Evolutionary conservation across 106 monocot genomes (phyloP).

Genomic region (Allium cepa): DNA sequence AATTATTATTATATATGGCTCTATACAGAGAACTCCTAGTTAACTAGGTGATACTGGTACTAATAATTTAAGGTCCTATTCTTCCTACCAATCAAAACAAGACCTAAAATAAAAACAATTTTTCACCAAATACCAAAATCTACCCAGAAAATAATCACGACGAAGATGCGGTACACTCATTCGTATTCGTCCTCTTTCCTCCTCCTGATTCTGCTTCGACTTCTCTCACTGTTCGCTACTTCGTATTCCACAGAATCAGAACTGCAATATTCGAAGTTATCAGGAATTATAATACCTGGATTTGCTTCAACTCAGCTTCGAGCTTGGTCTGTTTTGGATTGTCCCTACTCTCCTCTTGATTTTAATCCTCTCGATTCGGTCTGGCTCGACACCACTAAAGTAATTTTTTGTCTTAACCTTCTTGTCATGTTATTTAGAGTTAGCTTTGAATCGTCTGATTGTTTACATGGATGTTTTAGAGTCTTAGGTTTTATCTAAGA

Average conservation of each 20-base stretch:
- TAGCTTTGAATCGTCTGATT: background rate
- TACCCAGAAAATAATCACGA: background rate
- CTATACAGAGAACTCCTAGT: too few relatives aligned
- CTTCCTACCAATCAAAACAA: too few relatives aligned
- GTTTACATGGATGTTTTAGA: background rate
- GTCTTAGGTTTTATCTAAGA: background rate
- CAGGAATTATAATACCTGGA: slow-evolving; percentile 96
- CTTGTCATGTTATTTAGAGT: background rate
- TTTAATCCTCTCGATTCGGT: slow-evolving; percentile 96
- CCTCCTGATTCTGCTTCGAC: background rate
- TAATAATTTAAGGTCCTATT: too few relatives aligned
- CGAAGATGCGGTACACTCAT: slow-evolving; percentile 1
- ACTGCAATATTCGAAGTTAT: slow-evolving; percentile 57
- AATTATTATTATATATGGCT: too few relatives aligned
- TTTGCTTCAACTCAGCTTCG: slow-evolving; percentile 97
- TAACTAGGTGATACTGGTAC: too few relatives aligned
- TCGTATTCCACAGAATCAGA: background rate
- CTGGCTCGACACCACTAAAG: slow-evolving; percentile 96
- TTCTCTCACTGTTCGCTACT: background rate
- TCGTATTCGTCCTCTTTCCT: background rate
- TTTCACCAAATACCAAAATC: too few relatives aligned
- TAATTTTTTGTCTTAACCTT: background rate
- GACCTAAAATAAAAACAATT: too few relatives aligned
- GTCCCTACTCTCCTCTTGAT: slow-evolving; percentile 92
- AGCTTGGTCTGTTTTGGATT: slow-evolving; percentile 98